Base-by-base conservation (phyloP, 306 rosid species). In the Medicago arabica region DNA sequence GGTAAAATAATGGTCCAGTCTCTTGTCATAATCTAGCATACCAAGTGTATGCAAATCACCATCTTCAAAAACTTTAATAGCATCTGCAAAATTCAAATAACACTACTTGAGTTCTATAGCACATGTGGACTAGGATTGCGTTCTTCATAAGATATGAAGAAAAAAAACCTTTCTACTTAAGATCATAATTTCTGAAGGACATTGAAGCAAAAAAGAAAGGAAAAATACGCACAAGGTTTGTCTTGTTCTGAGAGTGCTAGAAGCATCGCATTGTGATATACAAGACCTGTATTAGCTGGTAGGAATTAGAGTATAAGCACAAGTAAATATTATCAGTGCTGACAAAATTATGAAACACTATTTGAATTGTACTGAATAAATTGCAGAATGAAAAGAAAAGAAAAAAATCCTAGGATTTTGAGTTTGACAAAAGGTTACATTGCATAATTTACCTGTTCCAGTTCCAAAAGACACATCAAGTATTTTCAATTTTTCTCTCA, bases 41-140 rank as follows among this genome's bases (percentile, higher is more conserved):
- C 97, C 98, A 53, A 92, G 90, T 25, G 98, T 95, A 69, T 95
- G 98, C 79, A 95, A 80, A 85, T 95, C 97, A 70, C 98, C 98
- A 81, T 95, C 98, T 87, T 95, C 98, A 81, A 95, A 75, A 67
- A 95, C 95, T 87, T 92, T 90, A 72, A 95, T 78, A 78, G 86
- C 95, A 87, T 95, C 98, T 95, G 75, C 82, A 67, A 70, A 79
- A 68, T 72, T 62, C n/a, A 54, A 81, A 23, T 13, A 18, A 19
- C 44, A 81, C 67, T 8, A 55, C 70, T 60, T 78, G 78, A 83
- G 62, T 59, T 69, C 60, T 53, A 66, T 41, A 49, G 69, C 4
- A 54, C 39, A 78, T 79, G 38, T 23, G 46, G 28, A 23, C 28
- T 23, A 23, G 2, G 28, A 2, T 23, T 23, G 28, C 28, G 1